Conservation (phyloP, 441 rosid species). For the Bruguiera hainesii region DNA sequence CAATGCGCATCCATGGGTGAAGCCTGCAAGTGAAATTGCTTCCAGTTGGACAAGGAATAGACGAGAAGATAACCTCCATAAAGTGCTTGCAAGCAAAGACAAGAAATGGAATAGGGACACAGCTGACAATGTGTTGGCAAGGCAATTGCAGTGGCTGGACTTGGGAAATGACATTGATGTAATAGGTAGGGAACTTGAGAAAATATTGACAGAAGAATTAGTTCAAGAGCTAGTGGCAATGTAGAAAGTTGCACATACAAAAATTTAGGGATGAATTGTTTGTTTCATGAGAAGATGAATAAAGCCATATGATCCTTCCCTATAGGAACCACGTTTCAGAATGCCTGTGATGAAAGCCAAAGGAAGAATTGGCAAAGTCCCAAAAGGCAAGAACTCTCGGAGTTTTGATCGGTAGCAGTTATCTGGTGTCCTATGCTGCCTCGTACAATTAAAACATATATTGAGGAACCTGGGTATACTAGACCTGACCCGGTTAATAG, state of each 20-base stretch:
- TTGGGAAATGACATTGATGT: conserved; percentile 49
- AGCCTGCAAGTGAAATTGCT: conserved; percentile 20
- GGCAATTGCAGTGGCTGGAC: conserved; percentile 56
- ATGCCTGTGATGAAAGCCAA: neutral
- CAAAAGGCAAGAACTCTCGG: no score
- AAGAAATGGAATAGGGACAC: conserved; percentile 35
- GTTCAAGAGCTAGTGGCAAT: conserved; percentile 42
- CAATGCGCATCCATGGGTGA: conserved; percentile 62
- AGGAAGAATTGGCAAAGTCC: no score
- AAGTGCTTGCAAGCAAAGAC: conserved; percentile 34
- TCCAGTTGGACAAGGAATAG: conserved; percentile 39
- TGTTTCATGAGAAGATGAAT: conserved; percentile 8
- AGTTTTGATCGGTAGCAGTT: no score
- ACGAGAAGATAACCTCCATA: conserved; percentile 40
- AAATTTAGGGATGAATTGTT: conserved; percentile 28
- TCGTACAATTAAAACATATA: no score
- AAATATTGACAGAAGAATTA: conserved; percentile 58
- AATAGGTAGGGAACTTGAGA: conserved; percentile 79
- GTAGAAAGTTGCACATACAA: conserved; percentile 22
- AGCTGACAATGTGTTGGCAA: conserved; percentile 30
- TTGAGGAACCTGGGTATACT: no score
- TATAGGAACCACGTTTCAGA: neutral
- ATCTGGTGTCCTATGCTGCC: no score
- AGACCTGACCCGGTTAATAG: no score
- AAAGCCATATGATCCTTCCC: neutral